Evolutionary conservation across 257 asterid species (phyloP).

Genomic region (Scutellaria minor): DNA sequence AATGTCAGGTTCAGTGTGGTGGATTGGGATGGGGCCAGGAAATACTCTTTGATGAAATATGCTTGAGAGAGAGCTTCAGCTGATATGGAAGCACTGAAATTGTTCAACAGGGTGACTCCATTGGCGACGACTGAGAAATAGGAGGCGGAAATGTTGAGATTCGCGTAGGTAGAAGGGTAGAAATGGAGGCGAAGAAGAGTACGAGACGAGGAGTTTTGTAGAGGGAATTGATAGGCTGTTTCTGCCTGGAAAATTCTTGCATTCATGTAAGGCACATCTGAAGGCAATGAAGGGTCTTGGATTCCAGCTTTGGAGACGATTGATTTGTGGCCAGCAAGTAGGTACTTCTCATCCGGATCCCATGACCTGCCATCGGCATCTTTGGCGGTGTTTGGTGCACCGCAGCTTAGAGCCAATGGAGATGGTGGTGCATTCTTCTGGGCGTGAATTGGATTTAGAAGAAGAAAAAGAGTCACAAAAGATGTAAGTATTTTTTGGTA

Average conservation of each 20-base stretch:
- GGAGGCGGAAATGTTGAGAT: conserved; percentile 61
- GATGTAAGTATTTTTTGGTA: conserved; percentile 2
- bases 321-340: conserved; percentile 46
- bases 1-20: conserved; percentile 58
- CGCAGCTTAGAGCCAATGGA: conserved; percentile 60
- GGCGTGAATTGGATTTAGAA: conserved; percentile 26
- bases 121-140: conserved; percentile 64
- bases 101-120: conserved; percentile 55
- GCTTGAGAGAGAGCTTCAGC: conserved; percentile 87
- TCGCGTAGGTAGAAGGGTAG: conserved; percentile 77
- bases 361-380: conserved; percentile 71
- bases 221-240: conserved; percentile 57
- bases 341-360: conserved; percentile 65
- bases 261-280: conserved; percentile 69
- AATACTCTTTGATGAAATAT: conserved; percentile 77
- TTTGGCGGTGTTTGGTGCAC: conserved; percentile 46
- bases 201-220: conserved; percentile 47
- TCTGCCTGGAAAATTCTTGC: conserved; percentile 74
- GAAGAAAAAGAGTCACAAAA: conserved; percentile 31
- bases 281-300: conserved; percentile 73
- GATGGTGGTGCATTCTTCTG: conserved; percentile 16
- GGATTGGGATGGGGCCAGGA: conserved; percentile 46
- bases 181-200: conserved; percentile 78
- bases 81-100: conserved; percentile 72
- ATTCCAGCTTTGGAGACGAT: conserved; percentile 46